These are phyloP conservation scores for Dioscorea alata DNA, from an alignment of 106 monocot species.

Conservation along the genomic window DNA sequence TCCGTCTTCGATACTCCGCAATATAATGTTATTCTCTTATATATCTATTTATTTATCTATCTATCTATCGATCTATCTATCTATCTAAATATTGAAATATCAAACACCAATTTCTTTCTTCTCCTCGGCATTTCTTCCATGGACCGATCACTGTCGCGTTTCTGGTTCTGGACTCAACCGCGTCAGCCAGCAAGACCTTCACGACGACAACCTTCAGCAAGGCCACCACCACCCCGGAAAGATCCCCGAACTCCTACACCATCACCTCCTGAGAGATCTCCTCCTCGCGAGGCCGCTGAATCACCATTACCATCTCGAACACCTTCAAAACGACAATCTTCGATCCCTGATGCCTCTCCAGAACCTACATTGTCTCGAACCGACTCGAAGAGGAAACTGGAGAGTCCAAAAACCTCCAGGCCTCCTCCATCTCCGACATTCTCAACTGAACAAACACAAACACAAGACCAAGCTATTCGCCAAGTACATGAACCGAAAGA, in stretches of 20 bases:
- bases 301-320: neutral
- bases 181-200: neutral
- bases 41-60: neutral
- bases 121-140: neutral
- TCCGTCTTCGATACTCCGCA: neutral
- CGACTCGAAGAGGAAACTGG: neutral
- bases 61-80: neutral
- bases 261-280: neutral
- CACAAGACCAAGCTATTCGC: too few relatives aligned
- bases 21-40: neutral
- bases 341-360: neutral
- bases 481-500: too few relatives aligned
- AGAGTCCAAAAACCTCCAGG: neutral
- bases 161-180: conserved; percentile 12
- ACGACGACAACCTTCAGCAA: conserved; percentile 4
- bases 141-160: conserved; percentile 14
- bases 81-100: too few relatives aligned
- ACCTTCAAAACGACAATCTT: neutral
- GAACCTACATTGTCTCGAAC: neutral
- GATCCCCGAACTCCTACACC: conserved; percentile 1
- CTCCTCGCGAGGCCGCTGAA: neutral
- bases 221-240: neutral
- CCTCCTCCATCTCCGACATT: too few relatives aligned
- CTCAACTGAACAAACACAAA: too few relatives aligned
- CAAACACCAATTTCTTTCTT: too few relatives aligned